Conservation (phyloP, 1,284 basidiomycete genomes). For the Rhodofomes roseus region DNA sequence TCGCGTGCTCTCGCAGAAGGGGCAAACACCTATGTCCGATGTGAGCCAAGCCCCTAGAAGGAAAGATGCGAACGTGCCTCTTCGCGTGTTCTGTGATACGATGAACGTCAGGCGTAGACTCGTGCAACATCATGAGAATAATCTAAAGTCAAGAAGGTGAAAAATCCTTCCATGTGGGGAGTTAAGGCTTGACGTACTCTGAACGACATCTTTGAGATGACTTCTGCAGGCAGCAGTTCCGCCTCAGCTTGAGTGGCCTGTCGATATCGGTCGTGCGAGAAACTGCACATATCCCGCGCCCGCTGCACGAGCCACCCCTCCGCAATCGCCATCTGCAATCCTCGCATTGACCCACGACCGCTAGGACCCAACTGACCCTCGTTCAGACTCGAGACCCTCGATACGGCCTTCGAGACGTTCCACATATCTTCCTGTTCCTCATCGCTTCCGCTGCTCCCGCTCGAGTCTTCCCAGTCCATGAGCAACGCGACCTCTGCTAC, state of each 20-base stretch:
- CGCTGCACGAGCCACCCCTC: conserved; percentile 71
- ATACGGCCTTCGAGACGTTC: conserved; percentile 48
- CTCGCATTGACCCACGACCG: conserved; percentile 60
- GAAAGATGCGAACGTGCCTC: conserved; percentile 32
- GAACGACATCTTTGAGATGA: conserved; percentile 65
- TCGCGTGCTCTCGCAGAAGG: conserved; percentile 54
- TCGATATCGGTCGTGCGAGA: conserved; percentile 68
- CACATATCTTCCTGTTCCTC: conserved; percentile 51
- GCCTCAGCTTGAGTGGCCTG: conserved; percentile 64
- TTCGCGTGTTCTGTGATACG: conserved; percentile 67
- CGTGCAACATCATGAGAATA: conserved; percentile 67
- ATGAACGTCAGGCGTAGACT: conserved; percentile 55
- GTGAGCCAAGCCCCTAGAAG: background rate
- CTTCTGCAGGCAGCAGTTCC: conserved; percentile 43
- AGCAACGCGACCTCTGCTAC: conserved; percentile 65
- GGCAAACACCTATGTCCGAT: conserved; percentile 46
- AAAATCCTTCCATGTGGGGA: background rate
- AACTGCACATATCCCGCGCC: conserved; percentile 71
- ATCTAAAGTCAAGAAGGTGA: conserved; percentile 37
- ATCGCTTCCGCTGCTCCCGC: conserved; percentile 43
- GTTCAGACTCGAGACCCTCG: conserved; percentile 39
- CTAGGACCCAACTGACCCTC: conserved; percentile 33
- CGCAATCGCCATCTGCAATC: conserved; percentile 58
- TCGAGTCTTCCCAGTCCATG: conserved; percentile 67
- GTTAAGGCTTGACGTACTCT: conserved; percentile 34